Evolutionary conservation across 1,284 basidiomycete genomes (phyloP).

Genomic region (Porodaedalea pini): DNA sequence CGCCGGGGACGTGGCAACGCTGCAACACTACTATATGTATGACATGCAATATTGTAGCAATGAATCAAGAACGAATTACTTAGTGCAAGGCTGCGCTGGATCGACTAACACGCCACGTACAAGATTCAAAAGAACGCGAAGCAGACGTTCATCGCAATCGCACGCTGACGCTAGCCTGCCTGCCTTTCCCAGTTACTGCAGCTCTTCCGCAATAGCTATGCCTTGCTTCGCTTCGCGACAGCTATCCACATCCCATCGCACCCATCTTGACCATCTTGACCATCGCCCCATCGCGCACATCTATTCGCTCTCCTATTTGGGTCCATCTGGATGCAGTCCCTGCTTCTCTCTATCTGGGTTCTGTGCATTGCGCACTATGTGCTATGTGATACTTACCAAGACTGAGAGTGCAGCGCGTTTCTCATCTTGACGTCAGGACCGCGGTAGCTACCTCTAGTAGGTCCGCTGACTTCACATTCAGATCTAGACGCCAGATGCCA

Average conservation of each 20-base stretch:
- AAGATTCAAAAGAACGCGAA: neutral
- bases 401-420: neutral
- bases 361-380: neutral
- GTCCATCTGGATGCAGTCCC: neutral
- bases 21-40: too few relatives aligned
- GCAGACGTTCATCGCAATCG: neutral
- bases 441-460: neutral
- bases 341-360: neutral
- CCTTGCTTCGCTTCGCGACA: neutral
- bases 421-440: conserved; percentile 2
- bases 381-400: neutral
- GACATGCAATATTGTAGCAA: too few relatives aligned
- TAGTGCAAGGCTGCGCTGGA: neutral
- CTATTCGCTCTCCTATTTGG: neutral
- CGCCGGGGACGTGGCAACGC: neutral
- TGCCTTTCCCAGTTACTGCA: neutral
- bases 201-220: neutral
- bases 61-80: too few relatives aligned
- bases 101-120: neutral
- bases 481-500: too few relatives aligned
- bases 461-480: neutral
- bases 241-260: neutral
- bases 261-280: neutral
- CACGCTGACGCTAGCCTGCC: neutral
- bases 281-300: neutral